phyloP scores from a whole-genome alignment of 1,284 basidiomycete species.

The Apiotrichum mycotoxinovorans region DNA sequence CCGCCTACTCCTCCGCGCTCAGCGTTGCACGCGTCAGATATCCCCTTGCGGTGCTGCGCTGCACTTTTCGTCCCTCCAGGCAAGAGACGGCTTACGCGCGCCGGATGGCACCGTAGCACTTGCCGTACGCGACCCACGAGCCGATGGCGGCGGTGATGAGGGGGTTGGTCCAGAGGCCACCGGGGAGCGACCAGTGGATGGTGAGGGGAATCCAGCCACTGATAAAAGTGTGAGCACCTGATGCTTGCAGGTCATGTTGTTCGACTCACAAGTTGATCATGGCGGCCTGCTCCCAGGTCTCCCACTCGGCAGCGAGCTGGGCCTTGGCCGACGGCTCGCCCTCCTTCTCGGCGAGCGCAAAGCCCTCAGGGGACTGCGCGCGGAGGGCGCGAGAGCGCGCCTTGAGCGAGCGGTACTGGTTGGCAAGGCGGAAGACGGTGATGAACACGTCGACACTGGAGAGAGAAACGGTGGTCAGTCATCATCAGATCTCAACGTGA shows the following conservation, averaged over 20 bases:
- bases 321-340: constrained; percentile 8
- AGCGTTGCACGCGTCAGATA: no score
- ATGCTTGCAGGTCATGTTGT: neutral
- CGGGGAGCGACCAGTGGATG: constrained; percentile 44
- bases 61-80: no score
- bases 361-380: constrained; percentile 34
- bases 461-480: neutral
- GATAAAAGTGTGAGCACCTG: neutral
- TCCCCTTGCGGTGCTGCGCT: no score
- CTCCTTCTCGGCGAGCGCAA: constrained; percentile 31
- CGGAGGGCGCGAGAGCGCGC: constrained; percentile 23
- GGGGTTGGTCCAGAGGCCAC: constrained; percentile 43
- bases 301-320: constrained; percentile 31
- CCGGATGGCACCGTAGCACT: constrained; percentile 15
- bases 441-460: constrained; percentile 41
- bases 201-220: constrained; percentile 49
- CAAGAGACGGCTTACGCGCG: neutral
- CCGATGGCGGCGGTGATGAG: constrained; percentile 37
- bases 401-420: constrained; percentile 22
- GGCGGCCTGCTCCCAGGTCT: constrained; percentile 30
- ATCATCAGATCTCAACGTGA: no score
- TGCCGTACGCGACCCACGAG: constrained; percentile 11
- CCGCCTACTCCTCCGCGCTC: no score
- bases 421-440: constrained; percentile 32
- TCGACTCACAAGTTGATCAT: constrained; percentile 35